Conservation (phyloP, 768 basidiomycete genomes). For the Collybia sp. region DNA sequence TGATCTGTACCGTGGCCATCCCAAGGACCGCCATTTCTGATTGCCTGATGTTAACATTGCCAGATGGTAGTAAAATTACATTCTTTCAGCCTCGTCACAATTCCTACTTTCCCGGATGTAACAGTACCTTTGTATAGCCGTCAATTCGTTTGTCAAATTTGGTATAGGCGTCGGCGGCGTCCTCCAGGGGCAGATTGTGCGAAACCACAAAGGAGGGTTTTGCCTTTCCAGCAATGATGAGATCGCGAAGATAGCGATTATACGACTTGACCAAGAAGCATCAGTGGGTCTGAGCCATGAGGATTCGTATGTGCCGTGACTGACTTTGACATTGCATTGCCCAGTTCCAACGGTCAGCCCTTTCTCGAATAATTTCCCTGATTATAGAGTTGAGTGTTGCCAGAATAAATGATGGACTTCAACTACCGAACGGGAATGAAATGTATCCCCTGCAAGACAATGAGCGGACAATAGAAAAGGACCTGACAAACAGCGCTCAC, state of each 20-base stretch:
- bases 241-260: slow-evolving; percentile 48
- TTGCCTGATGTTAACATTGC: too few species aligned
- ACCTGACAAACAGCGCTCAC: slow-evolving; percentile 18
- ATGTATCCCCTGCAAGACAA: slow-evolving; percentile 36
- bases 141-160: slow-evolving; percentile 52
- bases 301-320: not conserved
- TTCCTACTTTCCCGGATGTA: slow-evolving; percentile 33
- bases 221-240: slow-evolving; percentile 48
- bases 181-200: slow-evolving; percentile 44
- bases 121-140: slow-evolving; percentile 47
- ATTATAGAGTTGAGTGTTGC: not conserved
- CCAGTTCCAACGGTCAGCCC: slow-evolving; percentile 49
- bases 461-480: not conserved
- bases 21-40: too few species aligned
- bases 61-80: too few species aligned
- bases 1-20: too few species aligned
- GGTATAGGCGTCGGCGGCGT: slow-evolving; percentile 44
- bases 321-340: slow-evolving; percentile 52
- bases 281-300: not conserved
- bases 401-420: not conserved
- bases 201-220: slow-evolving; percentile 54
- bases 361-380: slow-evolving; percentile 47
- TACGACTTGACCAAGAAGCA: slow-evolving; percentile 28
- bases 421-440: slow-evolving; percentile 43
- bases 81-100: too few species aligned